Percentiles rank a stretch among this genome's conserved stretches.
Evolutionary conservation across 1,139 yeast genomes (phyloP).

Genomic region (Geotrichum restrictum): DNA sequence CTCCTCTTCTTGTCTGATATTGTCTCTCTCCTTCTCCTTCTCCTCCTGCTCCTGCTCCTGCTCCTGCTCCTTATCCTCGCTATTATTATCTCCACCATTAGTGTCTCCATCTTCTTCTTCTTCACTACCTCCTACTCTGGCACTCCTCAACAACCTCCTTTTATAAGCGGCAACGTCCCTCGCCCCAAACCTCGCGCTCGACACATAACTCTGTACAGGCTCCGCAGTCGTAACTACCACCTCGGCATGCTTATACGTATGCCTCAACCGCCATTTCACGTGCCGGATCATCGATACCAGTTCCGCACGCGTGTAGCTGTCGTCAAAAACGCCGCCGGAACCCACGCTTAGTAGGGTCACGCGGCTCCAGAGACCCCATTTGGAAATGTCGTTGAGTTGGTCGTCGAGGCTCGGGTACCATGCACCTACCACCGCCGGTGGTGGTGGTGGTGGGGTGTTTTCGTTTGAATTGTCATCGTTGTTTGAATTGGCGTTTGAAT

Average conservation of each 20-base stretch:
- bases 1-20: no score
- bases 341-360: slow-evolving; percentile 33
- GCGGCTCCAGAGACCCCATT: slow-evolving; percentile 29
- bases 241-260: slow-evolving; percentile 8
- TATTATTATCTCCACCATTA: background rate
- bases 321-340: slow-evolving; percentile 31
- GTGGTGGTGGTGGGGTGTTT: background rate
- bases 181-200: slow-evolving; percentile 29
- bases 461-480: background rate
- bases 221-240: slow-evolving; percentile 29
- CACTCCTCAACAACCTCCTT: no score
- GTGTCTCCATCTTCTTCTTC: background rate
- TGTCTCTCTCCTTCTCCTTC: no score
- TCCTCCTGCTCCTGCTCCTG: slow-evolving; percentile 12
- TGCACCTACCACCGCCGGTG: background rate
- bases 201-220: slow-evolving; percentile 33
- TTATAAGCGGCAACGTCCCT: slow-evolving; percentile 25
- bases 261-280: slow-evolving; percentile 23
- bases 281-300: slow-evolving; percentile 30
- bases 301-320: slow-evolving; percentile 27
- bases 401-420: slow-evolving; percentile 23
- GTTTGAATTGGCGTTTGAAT: background rate
- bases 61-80: background rate
- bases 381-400: slow-evolving; percentile 27
- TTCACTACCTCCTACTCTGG: background rate